Evolutionary conservation across 73 alveolate species (phyloP).

Genomic region (Paramecium sexaurelia): DNA sequence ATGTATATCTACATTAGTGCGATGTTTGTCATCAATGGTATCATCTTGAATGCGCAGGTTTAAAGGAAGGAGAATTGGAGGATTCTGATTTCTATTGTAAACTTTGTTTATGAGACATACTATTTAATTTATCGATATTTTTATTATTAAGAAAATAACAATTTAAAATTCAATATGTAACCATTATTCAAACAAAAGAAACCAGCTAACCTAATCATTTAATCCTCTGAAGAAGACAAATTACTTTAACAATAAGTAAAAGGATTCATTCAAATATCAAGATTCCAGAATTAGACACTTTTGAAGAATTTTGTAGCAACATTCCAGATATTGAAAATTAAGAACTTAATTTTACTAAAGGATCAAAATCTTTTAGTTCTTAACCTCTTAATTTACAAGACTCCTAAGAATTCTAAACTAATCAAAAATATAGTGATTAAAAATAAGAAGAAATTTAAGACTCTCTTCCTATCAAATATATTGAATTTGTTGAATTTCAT

Average conservation of each 20-base stretch:
- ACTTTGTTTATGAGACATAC: constrained; percentile 10
- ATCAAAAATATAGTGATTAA: not conserved
- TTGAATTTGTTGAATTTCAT: constrained; percentile 36
- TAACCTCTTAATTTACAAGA: not conserved
- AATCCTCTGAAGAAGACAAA: not conserved
- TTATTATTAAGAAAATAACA: not conserved
- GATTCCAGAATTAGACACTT: constrained; percentile 46
- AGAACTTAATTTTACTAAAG: constrained; percentile 15
- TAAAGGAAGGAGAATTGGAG: not conserved
- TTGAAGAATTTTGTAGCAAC: constrained; percentile 53
- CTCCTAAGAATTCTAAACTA: not conserved
- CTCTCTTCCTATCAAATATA: not conserved
- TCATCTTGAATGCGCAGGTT: not conserved
- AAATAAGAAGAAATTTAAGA: not conserved
- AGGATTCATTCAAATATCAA: not conserved
- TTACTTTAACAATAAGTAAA: not conserved
- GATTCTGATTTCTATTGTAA: constrained; percentile 22
- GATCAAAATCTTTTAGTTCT: not conserved
- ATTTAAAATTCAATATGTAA: not conserved
- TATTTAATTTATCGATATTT: constrained; percentile 21
- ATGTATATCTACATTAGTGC: not conserved
- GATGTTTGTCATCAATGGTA: constrained; percentile 14
- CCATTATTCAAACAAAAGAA: constrained; percentile 9
- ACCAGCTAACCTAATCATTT: not conserved
- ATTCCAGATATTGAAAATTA: constrained; percentile 26